These are phyloP conservation scores for Colletotrichum lupini DNA, from an alignment of 2,329 filamentous ascomycete genomes.

Conservation along the genomic window DNA sequence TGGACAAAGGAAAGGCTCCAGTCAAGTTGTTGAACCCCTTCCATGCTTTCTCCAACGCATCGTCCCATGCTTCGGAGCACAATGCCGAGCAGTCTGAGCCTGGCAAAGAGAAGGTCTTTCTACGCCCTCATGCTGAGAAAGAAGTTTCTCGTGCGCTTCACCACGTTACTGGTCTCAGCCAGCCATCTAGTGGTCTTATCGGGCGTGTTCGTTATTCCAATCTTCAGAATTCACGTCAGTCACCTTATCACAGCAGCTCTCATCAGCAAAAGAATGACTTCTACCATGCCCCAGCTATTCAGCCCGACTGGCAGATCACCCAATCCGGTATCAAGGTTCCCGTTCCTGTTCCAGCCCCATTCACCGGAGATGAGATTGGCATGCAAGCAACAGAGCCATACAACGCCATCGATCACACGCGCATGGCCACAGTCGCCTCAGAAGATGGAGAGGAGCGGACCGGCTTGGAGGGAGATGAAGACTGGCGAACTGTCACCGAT, in stretches of 20 bases:
- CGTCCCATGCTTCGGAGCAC: slow-evolving; percentile 26
- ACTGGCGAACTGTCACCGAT: slow-evolving; percentile 36
- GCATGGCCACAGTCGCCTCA: slow-evolving; percentile 4
- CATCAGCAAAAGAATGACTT: slow-evolving; percentile 12
- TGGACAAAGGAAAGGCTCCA: slow-evolving; percentile 6
- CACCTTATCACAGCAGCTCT: background rate
- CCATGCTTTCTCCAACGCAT: slow-evolving; percentile 24
- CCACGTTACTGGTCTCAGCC: slow-evolving; percentile 24
- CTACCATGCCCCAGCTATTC: slow-evolving; percentile 33
- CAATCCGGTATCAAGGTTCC: slow-evolving; percentile 28
- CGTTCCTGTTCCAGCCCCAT: background rate
- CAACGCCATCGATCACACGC: slow-evolving; percentile 13
- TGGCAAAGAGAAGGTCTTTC: slow-evolving; percentile 18
- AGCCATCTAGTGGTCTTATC: slow-evolving; percentile 32
- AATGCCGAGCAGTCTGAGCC: slow-evolving; percentile 7
- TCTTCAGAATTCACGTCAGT: background rate
- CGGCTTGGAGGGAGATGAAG: slow-evolving; percentile 22
- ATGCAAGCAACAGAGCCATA: slow-evolving; percentile 19
- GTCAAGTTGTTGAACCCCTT: slow-evolving; percentile 28
- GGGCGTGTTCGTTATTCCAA: slow-evolving; percentile 2
- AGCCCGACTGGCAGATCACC: slow-evolving; percentile 25
- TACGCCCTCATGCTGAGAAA: slow-evolving; percentile 25
- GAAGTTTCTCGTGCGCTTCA: slow-evolving; percentile 34
- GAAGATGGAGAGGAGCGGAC: slow-evolving; percentile 7
- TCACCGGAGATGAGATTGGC: slow-evolving; percentile 1